A percentile compares a stretch with the other conserved stretches of the same genome.
phyloP scores from a whole-genome alignment of 164 flowering plant species.

The Aristolochia californica region DNA sequence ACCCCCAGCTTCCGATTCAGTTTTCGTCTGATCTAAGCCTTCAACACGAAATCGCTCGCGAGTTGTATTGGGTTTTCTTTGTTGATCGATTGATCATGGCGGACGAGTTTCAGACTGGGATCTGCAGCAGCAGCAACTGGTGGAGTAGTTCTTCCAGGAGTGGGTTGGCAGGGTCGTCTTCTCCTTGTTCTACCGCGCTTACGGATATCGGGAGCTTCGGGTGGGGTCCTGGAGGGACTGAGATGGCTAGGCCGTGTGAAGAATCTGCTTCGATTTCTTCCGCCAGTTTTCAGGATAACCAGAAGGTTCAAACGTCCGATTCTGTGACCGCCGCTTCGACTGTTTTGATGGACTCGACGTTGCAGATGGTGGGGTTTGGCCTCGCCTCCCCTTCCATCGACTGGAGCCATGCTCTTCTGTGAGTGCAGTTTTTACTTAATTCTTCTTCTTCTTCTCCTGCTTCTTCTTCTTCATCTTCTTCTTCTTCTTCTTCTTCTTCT shows the following conservation, averaged over 20 bases:
- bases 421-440: constrained; percentile 1
- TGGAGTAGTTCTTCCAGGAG: constrained; percentile 5
- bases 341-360: constrained; percentile 6
- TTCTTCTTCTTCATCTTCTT: background rate
- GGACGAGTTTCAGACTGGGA: constrained; percentile 10
- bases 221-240: too few relatives aligned
- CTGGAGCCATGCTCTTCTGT: constrained; percentile 15
- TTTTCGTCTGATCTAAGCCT: background rate
- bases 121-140: constrained; percentile 12
- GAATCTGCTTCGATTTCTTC: constrained; percentile 9
- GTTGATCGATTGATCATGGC: too few relatives aligned
- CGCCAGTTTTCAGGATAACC: constrained; percentile 3
- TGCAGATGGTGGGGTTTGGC: constrained; percentile 10
- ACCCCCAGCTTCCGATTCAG: background rate
- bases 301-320: constrained; percentile 1
- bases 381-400: constrained; percentile 5
- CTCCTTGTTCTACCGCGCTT: constrained; percentile 6
- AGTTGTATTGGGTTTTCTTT: too few relatives aligned
- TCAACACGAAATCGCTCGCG: background rate
- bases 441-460: background rate
- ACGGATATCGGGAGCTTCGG: constrained; percentile 4
- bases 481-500: background rate
- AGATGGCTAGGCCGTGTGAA: constrained; percentile 6
- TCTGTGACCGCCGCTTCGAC: background rate
- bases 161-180: background rate